phyloP scores from a whole-genome alignment of 306 rosid genomes.

The Castanea crenata region DNA sequence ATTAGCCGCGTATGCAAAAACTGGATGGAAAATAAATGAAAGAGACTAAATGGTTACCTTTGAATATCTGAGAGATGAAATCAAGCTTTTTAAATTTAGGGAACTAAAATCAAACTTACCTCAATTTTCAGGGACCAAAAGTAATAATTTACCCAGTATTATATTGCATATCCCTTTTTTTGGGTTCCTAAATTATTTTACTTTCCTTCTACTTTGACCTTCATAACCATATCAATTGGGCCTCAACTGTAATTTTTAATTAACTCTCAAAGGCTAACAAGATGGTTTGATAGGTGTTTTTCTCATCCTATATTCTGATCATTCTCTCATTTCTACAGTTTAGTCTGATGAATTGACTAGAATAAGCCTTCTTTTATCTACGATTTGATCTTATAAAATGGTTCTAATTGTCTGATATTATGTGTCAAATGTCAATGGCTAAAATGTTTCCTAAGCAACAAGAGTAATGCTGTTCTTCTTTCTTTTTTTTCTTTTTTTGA shows the following conservation, averaged over 20 bases:
- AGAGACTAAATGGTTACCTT: no score
- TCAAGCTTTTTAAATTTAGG: no score
- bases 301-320: not conserved
- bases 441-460: not conserved
- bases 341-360: not conserved
- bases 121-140: no score
- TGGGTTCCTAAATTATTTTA: no score
- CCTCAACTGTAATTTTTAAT: not conserved
- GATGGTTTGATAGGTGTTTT: not conserved
- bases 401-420: not conserved
- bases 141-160: no score
- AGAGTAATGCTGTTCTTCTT: not conserved
- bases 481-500: no score
- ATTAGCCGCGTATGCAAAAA: no score
- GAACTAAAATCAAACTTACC: no score
- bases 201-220: not conserved
- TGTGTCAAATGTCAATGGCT: not conserved
- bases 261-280: not conserved
- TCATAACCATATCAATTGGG: not conserved
- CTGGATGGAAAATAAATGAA: no score
- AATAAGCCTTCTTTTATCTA: not conserved
- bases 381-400: not conserved
- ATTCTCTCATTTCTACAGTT: not conserved
- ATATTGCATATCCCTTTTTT: constrained; percentile 16
- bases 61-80: no score